Conservation (phyloP, 2,329 filamentous ascomycete genomes). For the Pyricularia pennisetigena region DNA sequence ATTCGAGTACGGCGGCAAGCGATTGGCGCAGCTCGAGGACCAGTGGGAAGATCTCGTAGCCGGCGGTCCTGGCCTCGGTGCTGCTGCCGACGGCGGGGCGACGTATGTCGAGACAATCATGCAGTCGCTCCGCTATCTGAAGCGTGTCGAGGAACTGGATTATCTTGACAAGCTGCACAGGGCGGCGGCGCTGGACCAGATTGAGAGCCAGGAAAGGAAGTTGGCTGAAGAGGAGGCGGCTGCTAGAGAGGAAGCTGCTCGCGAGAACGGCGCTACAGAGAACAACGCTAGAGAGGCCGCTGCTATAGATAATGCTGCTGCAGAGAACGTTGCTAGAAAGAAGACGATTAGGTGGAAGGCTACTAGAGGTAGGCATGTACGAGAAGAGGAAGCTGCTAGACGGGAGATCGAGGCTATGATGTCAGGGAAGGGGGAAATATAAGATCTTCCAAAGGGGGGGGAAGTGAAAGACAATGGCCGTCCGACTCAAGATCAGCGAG, state of each 20-base stretch:
- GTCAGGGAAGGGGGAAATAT: neutral
- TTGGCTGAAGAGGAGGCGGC: constrained; percentile 19
- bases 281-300: neutral
- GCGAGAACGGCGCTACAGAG: too few species aligned
- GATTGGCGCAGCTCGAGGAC: constrained; percentile 30
- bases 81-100: constrained; percentile 17
- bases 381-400: too few species aligned
- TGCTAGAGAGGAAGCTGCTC: too few species aligned
- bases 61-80: constrained; percentile 21
- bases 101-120: constrained; percentile 20
- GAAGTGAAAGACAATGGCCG: too few species aligned
- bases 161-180: constrained; percentile 12
- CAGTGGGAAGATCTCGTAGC: constrained; percentile 30
- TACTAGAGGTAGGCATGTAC: too few species aligned
- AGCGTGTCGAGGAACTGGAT: constrained; percentile 18
- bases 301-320: neutral
- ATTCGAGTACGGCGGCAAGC: constrained; percentile 14
- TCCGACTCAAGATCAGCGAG: too few species aligned
- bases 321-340: too few species aligned
- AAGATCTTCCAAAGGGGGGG: too few species aligned
- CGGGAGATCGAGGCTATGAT: constrained; percentile 1
- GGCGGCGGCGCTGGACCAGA: constrained; percentile 22
- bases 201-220: constrained; percentile 28
- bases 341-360: too few species aligned
- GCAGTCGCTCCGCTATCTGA: neutral